Conservation (phyloP, 139 green algal species). For the Asterochloris erici region DNA sequence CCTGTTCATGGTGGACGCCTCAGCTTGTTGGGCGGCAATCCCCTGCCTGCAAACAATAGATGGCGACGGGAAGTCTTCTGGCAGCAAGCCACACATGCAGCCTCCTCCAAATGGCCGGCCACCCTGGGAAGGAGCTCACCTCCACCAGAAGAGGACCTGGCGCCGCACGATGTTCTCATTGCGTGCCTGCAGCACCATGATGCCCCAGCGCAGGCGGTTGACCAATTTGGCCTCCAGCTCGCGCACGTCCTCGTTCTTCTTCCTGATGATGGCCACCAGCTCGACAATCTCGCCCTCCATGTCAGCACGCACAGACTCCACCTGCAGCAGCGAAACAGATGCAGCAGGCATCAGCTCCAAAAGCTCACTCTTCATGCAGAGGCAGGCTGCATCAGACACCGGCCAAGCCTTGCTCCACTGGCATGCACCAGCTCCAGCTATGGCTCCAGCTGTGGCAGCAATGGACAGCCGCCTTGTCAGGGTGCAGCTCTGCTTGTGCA, state of each 20-base stretch:
- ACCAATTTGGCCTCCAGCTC: constrained; percentile 26
- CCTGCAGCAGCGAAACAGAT: constrained; percentile 24
- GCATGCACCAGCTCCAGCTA: too few relatives aligned
- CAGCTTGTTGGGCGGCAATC: too few relatives aligned
- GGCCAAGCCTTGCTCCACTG: too few relatives aligned
- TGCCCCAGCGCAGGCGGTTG: constrained; percentile 34
- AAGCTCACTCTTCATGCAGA: neutral
- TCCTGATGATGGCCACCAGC: constrained; percentile 27
- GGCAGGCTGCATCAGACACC: neutral
- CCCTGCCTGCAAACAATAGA: neutral
- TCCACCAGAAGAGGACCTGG: constrained; percentile 28
- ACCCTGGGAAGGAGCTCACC: neutral
- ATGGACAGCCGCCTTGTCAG: too few relatives aligned
- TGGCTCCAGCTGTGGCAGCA: too few relatives aligned
- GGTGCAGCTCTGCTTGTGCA: too few relatives aligned
- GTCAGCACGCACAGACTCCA: constrained; percentile 47
- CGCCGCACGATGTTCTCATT: constrained; percentile 14
- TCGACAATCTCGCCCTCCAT: constrained; percentile 52
- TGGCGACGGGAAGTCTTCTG: neutral
- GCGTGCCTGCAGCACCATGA: constrained; percentile 29
- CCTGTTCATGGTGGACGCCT: too few relatives aligned
- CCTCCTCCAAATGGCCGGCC: neutral
- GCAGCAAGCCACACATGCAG: neutral
- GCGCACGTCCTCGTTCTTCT: constrained; percentile 24
- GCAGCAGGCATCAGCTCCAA: neutral